Conservation (phyloP, 2,329 filamentous ascomycete species). For the Trichophyton verrucosum region DNA sequence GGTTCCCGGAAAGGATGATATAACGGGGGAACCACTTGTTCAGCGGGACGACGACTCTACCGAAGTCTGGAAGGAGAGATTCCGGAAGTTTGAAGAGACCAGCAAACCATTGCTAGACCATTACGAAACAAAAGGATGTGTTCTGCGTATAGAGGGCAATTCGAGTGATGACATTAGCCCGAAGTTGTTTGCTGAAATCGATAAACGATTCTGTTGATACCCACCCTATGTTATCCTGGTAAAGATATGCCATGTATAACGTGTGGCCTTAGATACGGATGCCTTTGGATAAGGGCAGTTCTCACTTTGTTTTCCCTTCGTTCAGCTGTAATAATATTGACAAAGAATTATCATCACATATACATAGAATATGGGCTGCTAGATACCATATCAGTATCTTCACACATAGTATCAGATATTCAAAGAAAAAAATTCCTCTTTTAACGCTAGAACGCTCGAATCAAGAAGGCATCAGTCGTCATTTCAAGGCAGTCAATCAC, state of each 20-base stretch:
- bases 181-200: conserved; percentile 73
- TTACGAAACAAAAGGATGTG: conserved; percentile 69
- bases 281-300: background rate
- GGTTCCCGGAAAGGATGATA: conserved; percentile 67
- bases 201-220: conserved; percentile 52
- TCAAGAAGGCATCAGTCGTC: background rate
- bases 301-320: background rate
- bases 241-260: background rate
- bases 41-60: conserved; percentile 78
- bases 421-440: background rate
- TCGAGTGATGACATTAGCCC: conserved; percentile 92
- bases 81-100: conserved; percentile 76
- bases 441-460: conserved; percentile 1
- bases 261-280: background rate
- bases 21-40: conserved; percentile 76
- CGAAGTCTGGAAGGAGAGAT: conserved; percentile 67
- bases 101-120: conserved; percentile 76
- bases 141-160: conserved; percentile 78
- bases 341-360: background rate
- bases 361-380: background rate
- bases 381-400: background rate
- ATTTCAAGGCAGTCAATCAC: background rate
- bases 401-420: background rate
- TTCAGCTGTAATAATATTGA: background rate
- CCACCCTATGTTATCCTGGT: background rate